Conservation (phyloP, 2,329 filamentous ascomycete species). For the Mollisia scopiformis region DNA sequence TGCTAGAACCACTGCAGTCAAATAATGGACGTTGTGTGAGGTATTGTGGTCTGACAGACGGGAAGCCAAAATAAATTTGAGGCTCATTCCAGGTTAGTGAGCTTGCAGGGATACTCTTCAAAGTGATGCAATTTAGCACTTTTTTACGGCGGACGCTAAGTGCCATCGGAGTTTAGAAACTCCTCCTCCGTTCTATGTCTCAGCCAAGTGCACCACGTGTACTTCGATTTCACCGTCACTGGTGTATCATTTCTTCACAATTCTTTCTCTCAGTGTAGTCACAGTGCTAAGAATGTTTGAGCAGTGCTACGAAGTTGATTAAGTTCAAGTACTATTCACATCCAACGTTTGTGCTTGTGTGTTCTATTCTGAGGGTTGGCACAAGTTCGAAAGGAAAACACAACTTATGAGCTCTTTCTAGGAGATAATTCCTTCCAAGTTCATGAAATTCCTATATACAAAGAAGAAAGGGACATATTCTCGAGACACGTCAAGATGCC, state of each 20-base stretch:
- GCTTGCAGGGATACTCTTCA: background rate
- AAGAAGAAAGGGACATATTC: background rate
- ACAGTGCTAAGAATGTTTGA: too few species aligned
- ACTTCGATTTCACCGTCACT: background rate
- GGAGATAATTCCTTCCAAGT: background rate
- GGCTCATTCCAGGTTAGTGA: background rate
- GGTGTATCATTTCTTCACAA: too few species aligned
- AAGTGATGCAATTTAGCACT: background rate
- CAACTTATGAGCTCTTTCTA: too few species aligned
- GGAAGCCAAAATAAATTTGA: background rate
- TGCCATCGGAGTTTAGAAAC: background rate
- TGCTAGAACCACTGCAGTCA: background rate
- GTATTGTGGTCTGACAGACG: background rate
- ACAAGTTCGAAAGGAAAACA: too few species aligned
- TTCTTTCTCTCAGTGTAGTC: too few species aligned
- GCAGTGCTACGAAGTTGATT: too few species aligned
- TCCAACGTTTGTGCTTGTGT: too few species aligned
- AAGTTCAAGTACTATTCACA: too few species aligned
- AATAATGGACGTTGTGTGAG: background rate
- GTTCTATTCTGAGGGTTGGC: too few species aligned
- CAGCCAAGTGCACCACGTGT: background rate
- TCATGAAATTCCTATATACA: constrained; percentile 7
- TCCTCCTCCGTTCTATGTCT: background rate
- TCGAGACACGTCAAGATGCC: background rate
- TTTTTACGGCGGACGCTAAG: background rate